A percentile compares a stretch with the other conserved stretches of the same genome.
Conservation (phyloP, 306 rosid genomes). For the Luffa acutangula region DNA sequence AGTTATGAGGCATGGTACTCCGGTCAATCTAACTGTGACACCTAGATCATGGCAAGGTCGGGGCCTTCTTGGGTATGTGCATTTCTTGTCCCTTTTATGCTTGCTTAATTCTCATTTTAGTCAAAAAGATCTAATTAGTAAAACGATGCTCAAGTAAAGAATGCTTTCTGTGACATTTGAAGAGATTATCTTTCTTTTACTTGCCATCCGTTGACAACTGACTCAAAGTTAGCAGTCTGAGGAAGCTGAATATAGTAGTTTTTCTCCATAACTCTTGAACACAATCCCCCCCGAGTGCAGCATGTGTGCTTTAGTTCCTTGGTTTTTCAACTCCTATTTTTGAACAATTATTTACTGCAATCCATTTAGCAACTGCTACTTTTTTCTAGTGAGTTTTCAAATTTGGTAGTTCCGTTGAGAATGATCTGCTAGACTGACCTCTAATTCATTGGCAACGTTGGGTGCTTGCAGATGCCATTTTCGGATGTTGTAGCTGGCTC, state of each 20-base stretch:
- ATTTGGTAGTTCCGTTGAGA: background rate
- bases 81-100: conserved; percentile 8
- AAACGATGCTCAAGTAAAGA: background rate
- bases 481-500: conserved; percentile 41
- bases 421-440: background rate
- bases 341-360: background rate
- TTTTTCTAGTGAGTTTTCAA: background rate
- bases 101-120: conserved; percentile 4
- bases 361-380: background rate
- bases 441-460: conserved; percentile 21
- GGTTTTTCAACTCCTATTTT: background rate
- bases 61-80: conserved; percentile 80
- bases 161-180: background rate
- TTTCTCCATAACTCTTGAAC: background rate
- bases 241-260: background rate
- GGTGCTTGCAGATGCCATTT: conserved; percentile 76
- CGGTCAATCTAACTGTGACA: conserved; percentile 49
- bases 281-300: too few species aligned
- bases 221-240: background rate
- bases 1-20: conserved; percentile 65
- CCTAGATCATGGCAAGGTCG: conserved; percentile 96
- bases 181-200: background rate
- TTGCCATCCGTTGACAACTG: background rate
- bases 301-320: too few species aligned
- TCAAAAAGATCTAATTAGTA: background rate